Evolutionary conservation across 2,329 filamentous ascomycete genomes (phyloP).

Genomic region (Ophiostoma sp.): DNA sequence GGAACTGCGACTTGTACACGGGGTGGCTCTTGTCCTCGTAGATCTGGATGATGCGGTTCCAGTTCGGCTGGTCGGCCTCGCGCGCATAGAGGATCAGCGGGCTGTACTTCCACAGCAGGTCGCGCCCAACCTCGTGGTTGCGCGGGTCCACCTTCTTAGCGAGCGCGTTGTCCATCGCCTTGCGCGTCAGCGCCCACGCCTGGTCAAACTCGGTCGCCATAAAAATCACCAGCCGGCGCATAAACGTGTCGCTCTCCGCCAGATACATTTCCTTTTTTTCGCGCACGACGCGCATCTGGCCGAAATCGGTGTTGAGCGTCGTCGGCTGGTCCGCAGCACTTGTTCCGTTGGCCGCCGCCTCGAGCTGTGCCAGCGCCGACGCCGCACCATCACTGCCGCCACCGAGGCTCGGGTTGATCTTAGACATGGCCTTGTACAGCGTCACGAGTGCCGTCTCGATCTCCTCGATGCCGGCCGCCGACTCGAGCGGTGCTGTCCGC

Average conservation of each 20-base stretch:
- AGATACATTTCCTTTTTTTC: conserved; percentile 91
- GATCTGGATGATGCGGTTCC: conserved; percentile 70
- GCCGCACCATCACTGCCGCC: conserved; percentile 34
- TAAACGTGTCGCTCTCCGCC: conserved; percentile 67
- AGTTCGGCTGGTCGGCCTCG: conserved; percentile 75
- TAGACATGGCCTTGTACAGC: conserved; percentile 86
- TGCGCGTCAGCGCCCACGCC: conserved; percentile 64
- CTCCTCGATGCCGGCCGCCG: conserved; percentile 62
- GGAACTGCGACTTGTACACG: conserved; percentile 77
- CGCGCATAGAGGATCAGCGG: conserved; percentile 82
- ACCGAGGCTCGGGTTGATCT: conserved; percentile 79
- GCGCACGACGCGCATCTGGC: conserved; percentile 86
- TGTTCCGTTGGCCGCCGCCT: conserved; percentile 41
- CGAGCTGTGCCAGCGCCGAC: conserved; percentile 17
- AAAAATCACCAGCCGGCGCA: conserved; percentile 73
- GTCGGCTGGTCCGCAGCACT: conserved; percentile 34
- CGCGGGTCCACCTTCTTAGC: conserved; percentile 63
- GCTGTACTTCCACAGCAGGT: conserved; percentile 78
- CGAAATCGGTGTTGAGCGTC: conserved; percentile 56
- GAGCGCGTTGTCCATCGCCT: conserved; percentile 55
- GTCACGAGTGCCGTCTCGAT: conserved; percentile 73
- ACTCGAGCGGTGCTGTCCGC: conserved; percentile 66
- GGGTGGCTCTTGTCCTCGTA: conserved; percentile 74
- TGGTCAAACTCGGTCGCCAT: conserved; percentile 76
- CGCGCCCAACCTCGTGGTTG: conserved; percentile 66